These are phyloP conservation scores for Irpex rosettiformis DNA, from an alignment of 1,284 basidiomycete genomes.

Conservation along the genomic window DNA sequence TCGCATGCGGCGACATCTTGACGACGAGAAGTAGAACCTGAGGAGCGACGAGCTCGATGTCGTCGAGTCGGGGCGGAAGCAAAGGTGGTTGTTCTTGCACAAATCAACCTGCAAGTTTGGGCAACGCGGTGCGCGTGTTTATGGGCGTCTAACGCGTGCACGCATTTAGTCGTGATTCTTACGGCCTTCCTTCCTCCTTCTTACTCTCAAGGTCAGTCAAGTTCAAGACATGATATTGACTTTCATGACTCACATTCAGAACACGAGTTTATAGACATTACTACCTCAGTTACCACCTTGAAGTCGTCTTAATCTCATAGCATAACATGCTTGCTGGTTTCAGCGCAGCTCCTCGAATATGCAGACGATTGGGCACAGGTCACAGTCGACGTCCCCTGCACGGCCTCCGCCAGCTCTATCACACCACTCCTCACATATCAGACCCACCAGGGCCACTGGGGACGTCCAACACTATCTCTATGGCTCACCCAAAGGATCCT, in stretches of 20 bases:
- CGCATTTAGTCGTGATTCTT: background rate
- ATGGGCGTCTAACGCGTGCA: constrained; percentile 4
- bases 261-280: too few relatives aligned
- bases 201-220: background rate
- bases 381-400: background rate
- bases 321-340: constrained; percentile 5
- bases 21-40: background rate
- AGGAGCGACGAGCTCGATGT: background rate
- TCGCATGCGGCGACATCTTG: constrained; percentile 9
- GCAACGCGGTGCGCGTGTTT: constrained; percentile 8
- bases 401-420: background rate
- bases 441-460: constrained; percentile 19
- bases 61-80: constrained; percentile 14
- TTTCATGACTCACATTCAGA: too few relatives aligned
- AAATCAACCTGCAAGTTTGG: constrained; percentile 12
- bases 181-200: background rate
- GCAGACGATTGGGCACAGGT: background rate
- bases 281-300: too few relatives aligned
- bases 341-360: background rate
- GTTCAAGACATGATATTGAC: background rate
- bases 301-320: too few relatives aligned
- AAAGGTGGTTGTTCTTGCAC: constrained; percentile 15
- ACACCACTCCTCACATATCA: constrained; percentile 16
- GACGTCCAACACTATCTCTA: constrained; percentile 19
- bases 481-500: constrained; percentile 32